Conservation (phyloP, 805 yeast genomes). For the Metschnikowia arizonensis region DNA sequence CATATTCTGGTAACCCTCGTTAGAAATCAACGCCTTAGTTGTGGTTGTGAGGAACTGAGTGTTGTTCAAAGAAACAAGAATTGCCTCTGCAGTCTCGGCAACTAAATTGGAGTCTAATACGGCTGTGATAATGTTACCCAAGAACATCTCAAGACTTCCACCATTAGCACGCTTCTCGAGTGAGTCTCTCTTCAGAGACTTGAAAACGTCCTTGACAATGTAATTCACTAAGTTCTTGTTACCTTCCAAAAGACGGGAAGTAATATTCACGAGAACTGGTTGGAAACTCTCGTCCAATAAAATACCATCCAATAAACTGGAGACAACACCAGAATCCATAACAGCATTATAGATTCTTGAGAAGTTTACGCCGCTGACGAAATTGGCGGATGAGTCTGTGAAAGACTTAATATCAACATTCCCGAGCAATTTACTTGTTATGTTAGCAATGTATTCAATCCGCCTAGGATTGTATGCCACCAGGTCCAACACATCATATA, state of each 20-base stretch:
- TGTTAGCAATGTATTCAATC: constrained; percentile 28
- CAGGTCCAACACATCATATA: constrained; percentile 34
- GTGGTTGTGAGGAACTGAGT: constrained; percentile 38
- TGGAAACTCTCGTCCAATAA: constrained; percentile 32
- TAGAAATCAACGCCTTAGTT: constrained; percentile 32
- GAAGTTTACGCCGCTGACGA: constrained; percentile 12
- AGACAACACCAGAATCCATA: constrained; percentile 32
- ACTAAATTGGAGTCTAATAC: constrained; percentile 29
- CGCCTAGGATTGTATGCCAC: constrained; percentile 29
- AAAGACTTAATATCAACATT: constrained; percentile 12
- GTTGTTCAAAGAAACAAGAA: constrained; percentile 35
- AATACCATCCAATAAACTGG: constrained; percentile 34
- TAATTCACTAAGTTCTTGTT: constrained; percentile 27
- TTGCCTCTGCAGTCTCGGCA: constrained; percentile 23
- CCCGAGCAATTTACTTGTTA: constrained; percentile 24
- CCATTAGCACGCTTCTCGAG: constrained; percentile 15
- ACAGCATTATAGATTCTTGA: constrained; percentile 24
- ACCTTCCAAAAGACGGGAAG: constrained; percentile 28
- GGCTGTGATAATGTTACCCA: constrained; percentile 26
- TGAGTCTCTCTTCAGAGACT: constrained; percentile 17
- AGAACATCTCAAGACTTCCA: constrained; percentile 26
- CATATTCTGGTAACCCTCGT: constrained; percentile 34
- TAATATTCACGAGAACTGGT: constrained; percentile 30
- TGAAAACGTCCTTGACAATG: constrained; percentile 22
- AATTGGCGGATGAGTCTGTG: constrained; percentile 6